A percentile compares a stretch with the other conserved stretches of the same genome.
These are phyloP conservation scores for Chlorencoelia australis DNA, from an alignment of 2,329 filamentous ascomycete species.

Conservation along the genomic window DNA sequence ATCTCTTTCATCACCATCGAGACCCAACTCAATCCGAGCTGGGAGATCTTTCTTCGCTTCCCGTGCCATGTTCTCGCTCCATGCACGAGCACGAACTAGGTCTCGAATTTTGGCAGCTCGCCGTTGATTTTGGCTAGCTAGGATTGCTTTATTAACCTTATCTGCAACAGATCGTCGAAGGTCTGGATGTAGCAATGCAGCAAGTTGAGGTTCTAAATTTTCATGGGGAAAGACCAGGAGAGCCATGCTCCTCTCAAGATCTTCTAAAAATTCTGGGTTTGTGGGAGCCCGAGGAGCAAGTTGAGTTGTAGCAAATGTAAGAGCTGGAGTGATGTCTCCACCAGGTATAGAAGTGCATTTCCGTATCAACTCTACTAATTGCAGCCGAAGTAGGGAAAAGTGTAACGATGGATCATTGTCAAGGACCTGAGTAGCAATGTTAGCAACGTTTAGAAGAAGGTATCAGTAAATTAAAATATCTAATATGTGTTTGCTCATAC, in stretches of 20 bases:
- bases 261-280: slow-evolving; percentile 70
- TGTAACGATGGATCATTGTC: slow-evolving; percentile 76
- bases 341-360: slow-evolving; percentile 54
- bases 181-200: slow-evolving; percentile 66
- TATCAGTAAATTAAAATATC: slow-evolving; percentile 6
- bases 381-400: slow-evolving; percentile 80
- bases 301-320: slow-evolving; percentile 80
- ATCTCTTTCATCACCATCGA: slow-evolving; percentile 21
- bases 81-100: slow-evolving; percentile 71
- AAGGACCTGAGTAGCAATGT: slow-evolving; percentile 48
- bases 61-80: slow-evolving; percentile 53
- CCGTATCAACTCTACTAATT: slow-evolving; percentile 89
- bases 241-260: slow-evolving; percentile 87
- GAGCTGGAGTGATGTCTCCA: slow-evolving; percentile 62
- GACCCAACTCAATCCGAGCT: slow-evolving; percentile 21
- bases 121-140: slow-evolving; percentile 60
- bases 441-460: slow-evolving; percentile 6
- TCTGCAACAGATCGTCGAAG: slow-evolving; percentile 77
- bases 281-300: slow-evolving; percentile 79
- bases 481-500: slow-evolving; percentile 53
- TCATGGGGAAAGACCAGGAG: slow-evolving; percentile 82
- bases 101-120: slow-evolving; percentile 75
- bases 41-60: slow-evolving; percentile 27
- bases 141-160: slow-evolving; percentile 79
- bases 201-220: slow-evolving; percentile 64